Percentiles rank a stretch among this genome's conserved stretches.
phyloP scores from a whole-genome alignment of 2,329 filamentous ascomycete species.

The Fusarium sp. region DNA sequence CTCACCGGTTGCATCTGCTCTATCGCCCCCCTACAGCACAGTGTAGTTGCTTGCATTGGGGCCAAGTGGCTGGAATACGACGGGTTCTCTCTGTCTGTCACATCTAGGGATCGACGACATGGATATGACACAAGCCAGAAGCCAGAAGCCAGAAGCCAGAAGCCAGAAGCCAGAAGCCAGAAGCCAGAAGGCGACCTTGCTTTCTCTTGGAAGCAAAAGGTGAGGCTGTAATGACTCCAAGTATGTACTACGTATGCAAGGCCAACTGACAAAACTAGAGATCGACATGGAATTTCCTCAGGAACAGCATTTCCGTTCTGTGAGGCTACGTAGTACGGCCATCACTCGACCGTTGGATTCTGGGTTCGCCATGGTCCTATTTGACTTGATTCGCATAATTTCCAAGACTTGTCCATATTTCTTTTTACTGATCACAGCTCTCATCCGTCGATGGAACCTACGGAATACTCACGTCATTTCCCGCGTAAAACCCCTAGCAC shows the following conservation, averaged over 20 bases:
- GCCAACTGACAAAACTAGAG: background rate
- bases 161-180: no score
- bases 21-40: background rate
- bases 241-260: no score
- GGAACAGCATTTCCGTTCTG: background rate
- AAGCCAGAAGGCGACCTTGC: background rate
- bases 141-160: no score
- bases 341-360: constrained; percentile 1
- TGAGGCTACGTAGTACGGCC: constrained; percentile 8
- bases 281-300: constrained; percentile 9
- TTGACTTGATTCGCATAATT: no score
- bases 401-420: background rate
- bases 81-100: background rate
- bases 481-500: no score
- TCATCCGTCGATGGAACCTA: background rate
- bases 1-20: background rate
- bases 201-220: background rate
- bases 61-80: constrained; percentile 8
- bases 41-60: background rate
- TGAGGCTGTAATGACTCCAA: constrained; percentile 11
- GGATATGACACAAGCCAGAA: constrained; percentile 12
- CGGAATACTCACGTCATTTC: background rate
- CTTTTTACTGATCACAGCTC: background rate
- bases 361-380: background rate
- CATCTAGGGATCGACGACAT: constrained; percentile 30